Evolutionary conservation across 2,329 filamentous ascomycete genomes (phyloP), one percentile per base, ranked within the genome.

Genomic region (Clarireedia paspali): DNA sequence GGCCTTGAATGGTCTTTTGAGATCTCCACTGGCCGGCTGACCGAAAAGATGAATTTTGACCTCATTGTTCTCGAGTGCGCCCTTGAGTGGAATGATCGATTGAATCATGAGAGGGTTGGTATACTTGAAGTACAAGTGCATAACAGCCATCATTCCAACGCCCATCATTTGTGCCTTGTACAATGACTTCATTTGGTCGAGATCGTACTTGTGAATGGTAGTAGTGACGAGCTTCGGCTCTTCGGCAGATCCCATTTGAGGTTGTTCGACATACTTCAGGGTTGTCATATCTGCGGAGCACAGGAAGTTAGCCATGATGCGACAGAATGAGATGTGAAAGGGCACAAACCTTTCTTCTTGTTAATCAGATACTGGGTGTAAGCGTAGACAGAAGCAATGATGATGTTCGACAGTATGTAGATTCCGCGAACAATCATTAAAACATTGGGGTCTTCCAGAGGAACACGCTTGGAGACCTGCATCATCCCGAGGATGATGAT

Each of bases 91-190:
- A 70, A 99, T 94, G 77, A 99, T 96, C 73, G 88, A 95, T 83
- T 99, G 94, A 77, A 99, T 96, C 69, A 96, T 79, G 51, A 99
- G 88, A 44, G 94, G 94, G 84, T 97, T 99, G 77, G 91, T 97
- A 86, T 97, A 99, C 74, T 96, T 91, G 81, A 99, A 88, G 85
- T 97, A 99, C 60, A 99, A 64, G 78, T 99, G 94, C 92, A 99
- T 97, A 70, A 96, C 89, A 60, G 75, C 84, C 92, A 99, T 97
- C 91, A 99, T 99, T 73, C 82, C 91, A 57, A 99, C 80, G 59
- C 94, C 94, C 89, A 96, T 97, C 68, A 95, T 76, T 77, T 97
- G 92, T 62, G 86, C 82, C 74, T 94, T 94, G 81, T 92, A 89
- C 63, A 90, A 81, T 62, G 82, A 78, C 75, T 88, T 88, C 70